phyloP scores from a whole-genome alignment of 257 asterid species.

The Voacanga thouarsii region DNA sequence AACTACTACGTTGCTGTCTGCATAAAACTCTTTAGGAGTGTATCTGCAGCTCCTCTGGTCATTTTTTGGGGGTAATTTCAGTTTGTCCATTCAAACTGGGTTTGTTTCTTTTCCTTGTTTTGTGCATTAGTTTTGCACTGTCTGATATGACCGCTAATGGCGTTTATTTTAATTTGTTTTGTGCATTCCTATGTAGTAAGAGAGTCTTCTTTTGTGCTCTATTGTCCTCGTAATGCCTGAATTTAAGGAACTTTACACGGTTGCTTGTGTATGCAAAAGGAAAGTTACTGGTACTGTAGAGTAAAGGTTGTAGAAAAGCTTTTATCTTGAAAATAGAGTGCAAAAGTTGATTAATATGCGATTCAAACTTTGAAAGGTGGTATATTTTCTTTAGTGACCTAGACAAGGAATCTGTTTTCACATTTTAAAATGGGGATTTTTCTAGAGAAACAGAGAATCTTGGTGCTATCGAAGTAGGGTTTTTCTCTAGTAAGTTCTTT shows the following conservation, averaged over 20 bases:
- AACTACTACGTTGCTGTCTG: background rate
- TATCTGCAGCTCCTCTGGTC: background rate
- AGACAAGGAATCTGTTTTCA: background rate
- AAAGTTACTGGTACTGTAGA: background rate
- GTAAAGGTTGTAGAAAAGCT: slow-evolving; percentile 12
- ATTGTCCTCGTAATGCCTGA: background rate
- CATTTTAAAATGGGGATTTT: slow-evolving; percentile 15
- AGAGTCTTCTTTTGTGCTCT: background rate
- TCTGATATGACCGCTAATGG: background rate
- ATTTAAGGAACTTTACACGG: background rate
- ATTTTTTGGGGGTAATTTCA: background rate
- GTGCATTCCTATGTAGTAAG: background rate
- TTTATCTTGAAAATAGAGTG: background rate
- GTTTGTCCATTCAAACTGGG: background rate
- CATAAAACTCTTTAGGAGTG: background rate
- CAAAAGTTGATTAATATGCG: background rate
- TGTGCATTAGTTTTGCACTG: background rate
- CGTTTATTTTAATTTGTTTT: background rate
- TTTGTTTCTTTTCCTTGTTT: background rate
- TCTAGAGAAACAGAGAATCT: slow-evolving; percentile 23
- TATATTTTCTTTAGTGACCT: slow-evolving; percentile 4
- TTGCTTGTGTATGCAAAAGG: background rate
- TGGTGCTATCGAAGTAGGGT: slow-evolving; percentile 14
- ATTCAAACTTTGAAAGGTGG: background rate
- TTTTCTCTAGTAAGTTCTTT: slow-evolving; percentile 9